phyloP scores from a whole-genome alignment of 352 stramenopile genomes.

The Globisporangium lucens region DNA sequence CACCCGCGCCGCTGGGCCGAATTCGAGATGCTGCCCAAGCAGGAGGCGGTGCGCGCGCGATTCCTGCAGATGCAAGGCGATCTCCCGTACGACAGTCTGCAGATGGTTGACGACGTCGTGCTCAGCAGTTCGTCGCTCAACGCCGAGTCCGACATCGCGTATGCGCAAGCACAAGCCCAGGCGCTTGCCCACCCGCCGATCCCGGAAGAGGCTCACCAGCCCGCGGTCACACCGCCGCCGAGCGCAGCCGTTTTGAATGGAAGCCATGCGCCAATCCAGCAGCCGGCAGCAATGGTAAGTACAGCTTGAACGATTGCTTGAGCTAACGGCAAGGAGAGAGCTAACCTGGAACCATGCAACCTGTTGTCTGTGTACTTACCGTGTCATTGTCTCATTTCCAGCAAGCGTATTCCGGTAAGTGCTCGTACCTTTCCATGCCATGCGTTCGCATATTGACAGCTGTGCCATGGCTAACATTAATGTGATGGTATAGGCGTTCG shows the following conservation, averaged over 20 bases:
- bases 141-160: constrained; percentile 56
- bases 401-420: constrained; percentile 24
- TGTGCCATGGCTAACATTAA: background rate
- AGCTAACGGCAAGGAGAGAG: background rate
- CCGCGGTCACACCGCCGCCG: background rate
- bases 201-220: constrained; percentile 14
- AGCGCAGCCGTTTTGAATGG: background rate
- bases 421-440: background rate
- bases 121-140: constrained; percentile 47
- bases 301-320: background rate
- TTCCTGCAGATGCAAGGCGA: constrained; percentile 72
- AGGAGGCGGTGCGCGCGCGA: constrained; percentile 47
- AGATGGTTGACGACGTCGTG: constrained; percentile 73
- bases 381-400: background rate
- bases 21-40: constrained; percentile 80
- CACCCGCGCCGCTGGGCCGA: constrained; percentile 74
- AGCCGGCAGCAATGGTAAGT: constrained; percentile 15
- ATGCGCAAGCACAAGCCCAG: constrained; percentile 48
- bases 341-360: background rate
- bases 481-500: constrained; percentile 21
- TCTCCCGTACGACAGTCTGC: constrained; percentile 56
- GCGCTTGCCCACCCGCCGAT: constrained; percentile 30
- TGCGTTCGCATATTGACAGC: background rate
- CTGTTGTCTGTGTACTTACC: background rate
- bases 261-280: background rate